Percentiles rank a stretch among this genome's conserved stretches.
Evolutionary conservation across 2,329 filamentous ascomycete species (phyloP).

Genomic region (Alternaria angustiovoidea): DNA sequence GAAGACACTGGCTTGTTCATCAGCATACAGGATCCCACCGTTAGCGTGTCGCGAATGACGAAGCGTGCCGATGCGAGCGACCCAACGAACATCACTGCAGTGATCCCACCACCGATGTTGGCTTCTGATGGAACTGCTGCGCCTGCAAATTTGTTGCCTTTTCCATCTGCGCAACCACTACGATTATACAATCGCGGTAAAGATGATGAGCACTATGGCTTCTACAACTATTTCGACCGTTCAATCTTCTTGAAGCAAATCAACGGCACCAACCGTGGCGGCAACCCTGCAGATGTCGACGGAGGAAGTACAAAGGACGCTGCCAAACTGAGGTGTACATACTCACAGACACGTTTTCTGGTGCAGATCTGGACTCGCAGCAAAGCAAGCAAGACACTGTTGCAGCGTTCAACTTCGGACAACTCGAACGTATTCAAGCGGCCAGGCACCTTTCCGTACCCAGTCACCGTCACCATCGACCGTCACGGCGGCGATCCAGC

Average conservation of each 20-base stretch:
- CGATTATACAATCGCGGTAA: constrained; percentile 85
- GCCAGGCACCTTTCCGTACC: constrained; percentile 68
- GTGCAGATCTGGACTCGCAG: constrained; percentile 69
- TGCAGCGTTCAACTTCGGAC: constrained; percentile 42
- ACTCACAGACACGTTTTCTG: constrained; percentile 67
- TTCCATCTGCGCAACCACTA: constrained; percentile 75
- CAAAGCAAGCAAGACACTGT: constrained; percentile 48
- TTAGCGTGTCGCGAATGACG: constrained; percentile 36
- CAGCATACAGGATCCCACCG: constrained; percentile 65
- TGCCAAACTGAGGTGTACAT: constrained; percentile 63
- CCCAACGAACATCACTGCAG: constrained; percentile 55
- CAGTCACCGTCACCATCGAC: constrained; percentile 67
- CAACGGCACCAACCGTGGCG: constrained; percentile 54
- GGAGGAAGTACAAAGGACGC: constrained; percentile 59
- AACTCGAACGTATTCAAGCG: constrained; percentile 55
- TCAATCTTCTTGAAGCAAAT: constrained; percentile 80
- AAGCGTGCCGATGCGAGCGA: constrained; percentile 46
- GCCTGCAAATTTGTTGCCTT: constrained; percentile 75
- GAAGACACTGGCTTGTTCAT: constrained; percentile 91
- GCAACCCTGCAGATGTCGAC: constrained; percentile 56
- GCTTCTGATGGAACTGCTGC: constrained; percentile 75
- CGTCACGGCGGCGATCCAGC: constrained; percentile 64
- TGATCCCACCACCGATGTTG: constrained; percentile 70
- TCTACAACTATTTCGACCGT: constrained; percentile 91
- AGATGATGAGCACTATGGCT: constrained; percentile 86